Conservation (phyloP, 2,329 filamentous ascomycete species). For the Pseudocercospora macadamiae region DNA sequence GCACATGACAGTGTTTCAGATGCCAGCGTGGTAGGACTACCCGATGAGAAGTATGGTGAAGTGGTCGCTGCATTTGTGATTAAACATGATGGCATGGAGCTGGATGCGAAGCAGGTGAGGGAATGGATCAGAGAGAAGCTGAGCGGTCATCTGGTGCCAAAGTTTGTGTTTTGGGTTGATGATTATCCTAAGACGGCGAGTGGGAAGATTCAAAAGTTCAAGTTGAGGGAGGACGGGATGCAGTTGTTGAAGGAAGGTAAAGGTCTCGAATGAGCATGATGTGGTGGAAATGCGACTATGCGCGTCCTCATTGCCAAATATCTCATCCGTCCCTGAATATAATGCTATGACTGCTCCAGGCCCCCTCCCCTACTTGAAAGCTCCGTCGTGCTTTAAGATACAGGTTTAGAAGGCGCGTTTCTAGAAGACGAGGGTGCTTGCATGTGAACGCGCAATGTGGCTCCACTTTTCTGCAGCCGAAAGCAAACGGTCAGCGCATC, state of each 20-base stretch:
- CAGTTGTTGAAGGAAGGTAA: conserved; percentile 49
- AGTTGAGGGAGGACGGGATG: conserved; percentile 69
- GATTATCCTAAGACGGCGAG: conserved; percentile 94
- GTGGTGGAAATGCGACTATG: neutral
- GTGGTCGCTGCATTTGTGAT: conserved; percentile 83
- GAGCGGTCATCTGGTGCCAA: conserved; percentile 77
- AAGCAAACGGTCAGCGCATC: neutral
- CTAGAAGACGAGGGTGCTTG: neutral
- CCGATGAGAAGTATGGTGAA: conserved; percentile 83
- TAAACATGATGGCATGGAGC: conserved; percentile 47
- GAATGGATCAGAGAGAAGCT: conserved; percentile 72
- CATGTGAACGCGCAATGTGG: neutral
- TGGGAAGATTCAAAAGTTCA: conserved; percentile 96
- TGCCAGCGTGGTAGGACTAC: conserved; percentile 80
- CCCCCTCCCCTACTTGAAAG: neutral
- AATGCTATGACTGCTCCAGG: neutral
- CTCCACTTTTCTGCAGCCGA: neutral
- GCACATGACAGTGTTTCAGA: conserved; percentile 71
- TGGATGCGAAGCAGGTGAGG: conserved; percentile 65
- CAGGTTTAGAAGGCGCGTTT: neutral
- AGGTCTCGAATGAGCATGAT: conserved; percentile 18
- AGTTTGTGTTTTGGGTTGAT: conserved; percentile 83
- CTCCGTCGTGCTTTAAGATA: no score
- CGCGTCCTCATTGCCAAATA: no score
- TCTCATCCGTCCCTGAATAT: neutral